Evolutionary conservation across 345 rosid species (phyloP), one percentile per base, ranked within the genome.

Genomic region (Pugionium cornutum): DNA sequence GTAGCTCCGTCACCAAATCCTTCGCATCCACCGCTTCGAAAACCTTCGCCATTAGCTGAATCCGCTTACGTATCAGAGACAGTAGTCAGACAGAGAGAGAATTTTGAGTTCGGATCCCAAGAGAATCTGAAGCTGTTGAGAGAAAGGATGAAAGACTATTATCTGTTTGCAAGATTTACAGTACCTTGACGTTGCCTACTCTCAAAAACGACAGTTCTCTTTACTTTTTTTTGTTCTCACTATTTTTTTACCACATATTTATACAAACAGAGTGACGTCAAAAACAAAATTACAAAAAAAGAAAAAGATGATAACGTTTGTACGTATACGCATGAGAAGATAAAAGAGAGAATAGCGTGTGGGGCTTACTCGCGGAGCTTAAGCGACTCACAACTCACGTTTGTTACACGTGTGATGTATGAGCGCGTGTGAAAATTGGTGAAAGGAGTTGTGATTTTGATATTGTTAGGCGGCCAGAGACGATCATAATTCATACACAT

Each of bases 21-120:
- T 25, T 49, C 46, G 89, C 97, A 5, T 84, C 86, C 53, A 47
- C 81, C 44, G 31, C 58, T n/a, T 79, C 89, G 72, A 87, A 82
- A n/a, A 65, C 43, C 63, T 58, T 65, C 55, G 58, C 78, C 88
- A 83, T 85, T 7, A 39, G 11, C 41, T 1, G 54, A 61, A 36
- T 60, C 35, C 31, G 39, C 42, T 36, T 34, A 73, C 64, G 77
- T 56, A 62, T 7, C 32, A 62, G 37, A 41, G 6, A 62, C 67
- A 39, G 35, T 40, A 33, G 53, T 34, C 34, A 39, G 39, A 45
- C 29, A 42, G 10, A 25, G 44, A 26, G 7, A 55, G 26, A 9
- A 40, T 43, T 41, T 52, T 18, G 28, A 31, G 50, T 26, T 29
- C 6, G 50, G 69, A 52, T 52, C 58, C 58, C 68, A 5, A 64